phyloP scores from a whole-genome alignment of 345 rosid genomes.

The Hypericum androsaemum region DNA sequence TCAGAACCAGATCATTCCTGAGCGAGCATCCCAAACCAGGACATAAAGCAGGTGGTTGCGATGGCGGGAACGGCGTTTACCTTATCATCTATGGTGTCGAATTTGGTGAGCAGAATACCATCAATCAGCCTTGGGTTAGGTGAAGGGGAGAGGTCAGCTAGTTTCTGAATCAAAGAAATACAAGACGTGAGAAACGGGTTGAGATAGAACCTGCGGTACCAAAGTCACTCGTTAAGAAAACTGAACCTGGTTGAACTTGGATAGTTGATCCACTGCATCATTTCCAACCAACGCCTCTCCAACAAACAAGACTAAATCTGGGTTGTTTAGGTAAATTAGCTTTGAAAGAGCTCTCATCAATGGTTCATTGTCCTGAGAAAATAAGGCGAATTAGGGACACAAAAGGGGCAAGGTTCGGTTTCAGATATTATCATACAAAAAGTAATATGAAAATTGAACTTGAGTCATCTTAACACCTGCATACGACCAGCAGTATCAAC shows the following conservation, averaged over 20 bases:
- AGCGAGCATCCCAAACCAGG: neutral
- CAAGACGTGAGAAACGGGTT: neutral
- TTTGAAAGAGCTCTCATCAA: slow-evolving; percentile 97
- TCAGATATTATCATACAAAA: too few species aligned
- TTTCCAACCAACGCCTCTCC: slow-evolving; percentile 99
- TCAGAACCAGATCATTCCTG: neutral
- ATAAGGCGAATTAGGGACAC: neutral
- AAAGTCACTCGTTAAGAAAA: slow-evolving; percentile 3
- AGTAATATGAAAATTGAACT: neutral
- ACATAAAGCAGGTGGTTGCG: neutral
- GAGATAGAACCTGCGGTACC: neutral
- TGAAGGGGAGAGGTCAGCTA: slow-evolving; percentile 77
- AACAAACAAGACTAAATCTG: slow-evolving; percentile 91
- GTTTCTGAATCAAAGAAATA: slow-evolving; percentile 39
- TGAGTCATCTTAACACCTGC: slow-evolving; percentile 39
- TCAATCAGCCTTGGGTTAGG: slow-evolving; percentile 69
- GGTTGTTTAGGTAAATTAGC: slow-evolving; percentile 71
- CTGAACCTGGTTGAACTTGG: slow-evolving; percentile 85
- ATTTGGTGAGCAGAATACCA: slow-evolving; percentile 92
- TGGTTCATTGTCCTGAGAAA: slow-evolving; percentile 79
- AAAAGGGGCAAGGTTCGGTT: too few species aligned
- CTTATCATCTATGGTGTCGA: slow-evolving; percentile 96
- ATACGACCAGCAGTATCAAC: slow-evolving; percentile 99
- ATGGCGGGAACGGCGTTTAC: slow-evolving; percentile 17
- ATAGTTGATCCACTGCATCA: slow-evolving; percentile 92